Evolutionary conservation across 2,329 filamentous ascomycete species (phyloP).

Genomic region (Penicillium rolfsii): DNA sequence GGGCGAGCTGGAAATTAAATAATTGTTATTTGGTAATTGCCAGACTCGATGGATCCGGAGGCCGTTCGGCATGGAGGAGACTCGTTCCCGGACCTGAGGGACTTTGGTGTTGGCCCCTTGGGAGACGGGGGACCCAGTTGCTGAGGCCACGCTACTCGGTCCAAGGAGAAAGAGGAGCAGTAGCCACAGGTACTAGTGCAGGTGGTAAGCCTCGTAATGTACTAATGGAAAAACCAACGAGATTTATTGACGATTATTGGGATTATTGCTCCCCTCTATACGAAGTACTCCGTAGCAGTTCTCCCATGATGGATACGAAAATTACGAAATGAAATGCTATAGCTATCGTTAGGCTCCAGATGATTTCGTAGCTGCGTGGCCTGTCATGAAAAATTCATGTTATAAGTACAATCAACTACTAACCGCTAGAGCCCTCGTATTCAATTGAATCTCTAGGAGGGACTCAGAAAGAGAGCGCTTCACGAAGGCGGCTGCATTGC

Average conservation of each 20-base stretch:
- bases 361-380: too few species aligned
- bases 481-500: background rate
- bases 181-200: background rate
- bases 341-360: background rate
- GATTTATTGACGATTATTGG: background rate
- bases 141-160: background rate
- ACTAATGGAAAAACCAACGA: background rate
- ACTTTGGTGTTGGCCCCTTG: background rate
- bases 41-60: background rate
- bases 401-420: background rate
- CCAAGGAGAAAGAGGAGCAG: background rate
- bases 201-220: background rate
- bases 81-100: constrained; percentile 4
- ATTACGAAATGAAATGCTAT: background rate
- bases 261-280: background rate
- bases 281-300: too few species aligned
- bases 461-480: background rate
- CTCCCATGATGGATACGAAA: background rate
- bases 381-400: background rate
- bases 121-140: background rate
- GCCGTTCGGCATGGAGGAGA: constrained; percentile 5
- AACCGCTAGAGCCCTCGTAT: background rate
- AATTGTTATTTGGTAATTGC: background rate
- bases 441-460: background rate
- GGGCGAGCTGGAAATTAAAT: constrained; percentile 1